Conservation (phyloP, 371 early-diverging fungal species). For the Blakeslea trispora region DNA sequence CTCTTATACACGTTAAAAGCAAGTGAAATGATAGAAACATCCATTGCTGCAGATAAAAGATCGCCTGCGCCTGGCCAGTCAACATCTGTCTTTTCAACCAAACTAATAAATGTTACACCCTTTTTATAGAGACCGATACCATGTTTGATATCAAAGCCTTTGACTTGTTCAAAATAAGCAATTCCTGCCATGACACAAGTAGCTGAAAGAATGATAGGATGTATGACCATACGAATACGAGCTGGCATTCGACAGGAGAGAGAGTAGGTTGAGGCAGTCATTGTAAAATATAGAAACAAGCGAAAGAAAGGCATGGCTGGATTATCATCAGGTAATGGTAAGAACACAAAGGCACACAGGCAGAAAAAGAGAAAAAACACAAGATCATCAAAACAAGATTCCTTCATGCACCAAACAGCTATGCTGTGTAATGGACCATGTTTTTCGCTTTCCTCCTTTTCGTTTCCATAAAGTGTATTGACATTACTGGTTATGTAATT, state of each 20-base stretch:
- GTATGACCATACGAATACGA: conserved; percentile 14
- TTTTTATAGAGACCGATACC: conserved; percentile 18
- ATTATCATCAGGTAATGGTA: conserved; percentile 24
- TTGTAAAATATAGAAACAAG: conserved; percentile 26
- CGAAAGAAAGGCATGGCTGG: conserved; percentile 27
- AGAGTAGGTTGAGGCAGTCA: conserved; percentile 20
- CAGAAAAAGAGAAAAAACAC: conserved; percentile 18
- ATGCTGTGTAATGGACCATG: conserved; percentile 19
- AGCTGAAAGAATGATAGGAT: conserved; percentile 30
- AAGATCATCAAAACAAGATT: conserved; percentile 25
- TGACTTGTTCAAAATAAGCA: conserved; percentile 26
- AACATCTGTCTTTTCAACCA: conserved; percentile 24
- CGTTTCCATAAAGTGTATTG: conserved; percentile 1
- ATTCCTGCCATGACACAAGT: conserved; percentile 28
- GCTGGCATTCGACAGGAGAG: conserved; percentile 20
- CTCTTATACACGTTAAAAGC: conserved; percentile 32
- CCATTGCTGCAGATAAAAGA: conserved; percentile 30
- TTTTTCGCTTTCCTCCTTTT: background rate
- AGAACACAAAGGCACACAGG: conserved; percentile 24
- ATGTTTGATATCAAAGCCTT: conserved; percentile 24
- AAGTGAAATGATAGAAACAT: conserved; percentile 34
- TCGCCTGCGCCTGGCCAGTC: conserved; percentile 42
- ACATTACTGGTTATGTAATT: background rate
- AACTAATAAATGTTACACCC: conserved; percentile 16
- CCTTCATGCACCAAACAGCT: conserved; percentile 26